Base-by-base conservation (phyloP, 176 grass and related monocot genomes). In the Phyllostachys edulis region DNA sequence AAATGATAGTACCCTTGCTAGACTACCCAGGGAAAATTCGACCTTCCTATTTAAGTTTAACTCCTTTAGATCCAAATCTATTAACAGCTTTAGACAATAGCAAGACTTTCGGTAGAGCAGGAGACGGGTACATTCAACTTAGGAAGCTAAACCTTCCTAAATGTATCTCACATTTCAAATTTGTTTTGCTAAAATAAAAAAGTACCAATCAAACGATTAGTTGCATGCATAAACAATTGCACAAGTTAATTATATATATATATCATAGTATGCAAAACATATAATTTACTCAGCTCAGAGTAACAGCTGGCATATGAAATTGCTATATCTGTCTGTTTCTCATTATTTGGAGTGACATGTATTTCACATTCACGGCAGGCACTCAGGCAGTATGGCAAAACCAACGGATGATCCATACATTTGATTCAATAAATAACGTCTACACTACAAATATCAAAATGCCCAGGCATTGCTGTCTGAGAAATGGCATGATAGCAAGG, bases 291-390 rank as follows among this genome's bases (percentile, higher is more conserved):
- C n/a, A 37, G 23, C 17, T 61, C 6, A 16, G 40, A 59, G 16
- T 62, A 23, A 46, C 41, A 83, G 7, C 13, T 23, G 34, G 54
- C 67, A 80, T 60, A 85, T 60, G 1, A 46, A 69, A 77, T 77
- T 49, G 57, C 37, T 13, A 29, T 32, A 32, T 14, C 5, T 32
- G 12, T 63, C 4, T 29, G 4, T 26, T 32, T 26, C 29, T 63
- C 26, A 15, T 29, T 15, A 60, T 34, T 18, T 62, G 9, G 51
- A 45, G 21, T 6, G 20, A 10, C 20, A 5, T 40, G 32, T 39
- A 40, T 2, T 20, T 54, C 15, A 40, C 24, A 50, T 21, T 9
- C 67, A 23, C 4, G 11, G 14, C 11, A 46, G 11, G 12, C 20
- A 32, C 13, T 8, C 11, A 46, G 11, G 12, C 20, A 32, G 20